Conservation (phyloP, 176 grass and related monocot genomes). For the Oryza coarctata region DNA sequence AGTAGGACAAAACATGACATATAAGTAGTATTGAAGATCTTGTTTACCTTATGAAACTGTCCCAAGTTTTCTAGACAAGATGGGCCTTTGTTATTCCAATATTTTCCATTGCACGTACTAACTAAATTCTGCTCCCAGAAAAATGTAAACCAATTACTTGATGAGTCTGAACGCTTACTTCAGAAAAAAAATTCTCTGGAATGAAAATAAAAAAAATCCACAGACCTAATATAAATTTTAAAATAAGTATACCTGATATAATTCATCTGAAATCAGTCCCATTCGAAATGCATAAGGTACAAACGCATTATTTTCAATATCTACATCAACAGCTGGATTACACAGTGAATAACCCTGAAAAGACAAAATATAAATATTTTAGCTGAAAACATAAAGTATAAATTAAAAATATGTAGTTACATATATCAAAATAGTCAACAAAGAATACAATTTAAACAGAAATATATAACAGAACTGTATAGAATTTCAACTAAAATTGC, state of each 20-base stretch:
- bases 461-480: not conserved
- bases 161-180: not conserved
- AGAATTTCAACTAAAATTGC: not conserved
- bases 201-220: not conserved
- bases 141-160: not conserved
- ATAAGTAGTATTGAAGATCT: not conserved
- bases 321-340: constrained; percentile 52
- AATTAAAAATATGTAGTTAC: not conserved
- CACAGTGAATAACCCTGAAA: constrained; percentile 63
- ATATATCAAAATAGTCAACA: not conserved
- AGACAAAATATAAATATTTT: not conserved
- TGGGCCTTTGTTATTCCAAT: constrained; percentile 46
- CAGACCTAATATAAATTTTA: not conserved
- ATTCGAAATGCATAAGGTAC: constrained; percentile 57
- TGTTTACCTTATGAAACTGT: constrained; percentile 41
- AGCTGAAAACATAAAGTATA: not conserved
- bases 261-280: constrained; percentile 66
- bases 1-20: not conserved
- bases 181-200: not conserved
- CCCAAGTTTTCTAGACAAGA: constrained; percentile 47
- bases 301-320: constrained; percentile 50
- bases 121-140: constrained; percentile 41
- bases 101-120: constrained; percentile 51
- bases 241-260: constrained; percentile 40
- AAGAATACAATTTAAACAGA: not conserved